Percentiles rank a stretch among this genome's conserved stretches.
Evolutionary conservation across 495 filamentous ascomycete genomes (phyloP).

Genomic region (Barbatosphaeria neglecta): DNA sequence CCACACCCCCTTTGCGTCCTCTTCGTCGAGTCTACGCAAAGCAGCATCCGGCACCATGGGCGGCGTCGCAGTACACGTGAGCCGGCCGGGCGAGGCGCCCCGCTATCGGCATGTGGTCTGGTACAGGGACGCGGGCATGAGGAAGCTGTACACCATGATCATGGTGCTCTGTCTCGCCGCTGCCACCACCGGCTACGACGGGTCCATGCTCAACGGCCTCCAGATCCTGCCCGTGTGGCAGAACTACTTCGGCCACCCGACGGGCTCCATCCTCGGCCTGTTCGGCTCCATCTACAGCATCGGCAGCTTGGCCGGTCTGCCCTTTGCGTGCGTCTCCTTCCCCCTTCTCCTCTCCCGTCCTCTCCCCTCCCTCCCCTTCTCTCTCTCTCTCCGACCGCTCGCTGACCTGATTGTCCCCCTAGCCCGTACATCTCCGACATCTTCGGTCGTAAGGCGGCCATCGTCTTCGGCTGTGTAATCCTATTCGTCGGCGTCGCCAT

Average conservation of each 20-base stretch:
- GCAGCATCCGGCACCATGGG: not conserved
- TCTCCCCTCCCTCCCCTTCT: too few relatives aligned
- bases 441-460: slow-evolving; percentile 41
- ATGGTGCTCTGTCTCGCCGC: not conserved
- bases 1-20: not conserved
- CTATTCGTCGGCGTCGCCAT: slow-evolving; percentile 44
- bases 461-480: slow-evolving; percentile 42
- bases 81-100: not conserved
- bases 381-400: not conserved
- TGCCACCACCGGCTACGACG: not conserved
- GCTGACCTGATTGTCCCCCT: too few relatives aligned
- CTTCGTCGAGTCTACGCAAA: not conserved
- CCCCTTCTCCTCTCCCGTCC: not conserved
- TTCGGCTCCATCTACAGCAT: not conserved
- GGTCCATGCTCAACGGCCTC: slow-evolving; percentile 1
- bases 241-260: not conserved
- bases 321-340: not conserved
- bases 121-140: not conserved
- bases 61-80: not conserved
- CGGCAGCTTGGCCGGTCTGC: not conserved
- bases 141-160: not conserved
- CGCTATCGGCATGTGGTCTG: not conserved
- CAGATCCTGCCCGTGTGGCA: not conserved
- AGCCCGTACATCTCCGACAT: slow-evolving; percentile 25
- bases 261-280: not conserved